Base-by-base conservation (phyloP, 2,329 filamentous ascomycete species). In the Sphaerostilbella broomeana region DNA sequence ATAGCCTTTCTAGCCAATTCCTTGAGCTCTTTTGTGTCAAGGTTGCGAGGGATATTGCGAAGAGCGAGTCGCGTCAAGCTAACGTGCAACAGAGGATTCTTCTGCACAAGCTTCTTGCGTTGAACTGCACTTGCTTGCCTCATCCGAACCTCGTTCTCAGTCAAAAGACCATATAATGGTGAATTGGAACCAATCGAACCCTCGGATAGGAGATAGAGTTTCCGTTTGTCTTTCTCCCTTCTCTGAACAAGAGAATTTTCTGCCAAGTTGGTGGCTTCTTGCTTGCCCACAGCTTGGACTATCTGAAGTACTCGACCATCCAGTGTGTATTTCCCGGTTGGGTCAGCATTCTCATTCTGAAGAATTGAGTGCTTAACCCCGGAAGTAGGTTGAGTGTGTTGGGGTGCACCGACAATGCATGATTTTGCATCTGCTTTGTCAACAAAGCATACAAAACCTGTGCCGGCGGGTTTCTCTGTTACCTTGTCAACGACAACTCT, bases 391-490 rank as follows among this genome's bases (percentile, higher is more conserved):
- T 70, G 63, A 43, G 70, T 64, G 20, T 68, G 61, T 18, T 74
- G 77, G 1, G 92, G 92, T 2, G 88, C 85, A 11, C 70, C 73
- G 48, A 79, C 81, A 46, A 95, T 69, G 57, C 92, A 97, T 15
- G 70, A 61, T 56, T 81, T 79, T 48, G 82, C 86, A 55, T 95
- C 86, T 15, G 83, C 77, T 25, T 71, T 66, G 35, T 83, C 81
- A 63, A 81, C 82, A 65, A 98, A 98, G 65, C 87, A 94, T 20
- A 97, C 90, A 55, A 98, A 98, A 4, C 84, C 92, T 21, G 90
- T 97, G 18, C 92, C 92, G 33, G 85, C 86, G 2, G 92, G 86
- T 36, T 86, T 81, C 51, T 89, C 88, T 0, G 87, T 95, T 17
- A 79, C 77, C 32, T 74, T 81, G 57, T 98, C 90, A 57, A 94